Evolutionary conservation across 768 basidiomycete species (phyloP), one percentile per base, ranked within the genome.

Genomic region (Macrocybe gigantea): DNA sequence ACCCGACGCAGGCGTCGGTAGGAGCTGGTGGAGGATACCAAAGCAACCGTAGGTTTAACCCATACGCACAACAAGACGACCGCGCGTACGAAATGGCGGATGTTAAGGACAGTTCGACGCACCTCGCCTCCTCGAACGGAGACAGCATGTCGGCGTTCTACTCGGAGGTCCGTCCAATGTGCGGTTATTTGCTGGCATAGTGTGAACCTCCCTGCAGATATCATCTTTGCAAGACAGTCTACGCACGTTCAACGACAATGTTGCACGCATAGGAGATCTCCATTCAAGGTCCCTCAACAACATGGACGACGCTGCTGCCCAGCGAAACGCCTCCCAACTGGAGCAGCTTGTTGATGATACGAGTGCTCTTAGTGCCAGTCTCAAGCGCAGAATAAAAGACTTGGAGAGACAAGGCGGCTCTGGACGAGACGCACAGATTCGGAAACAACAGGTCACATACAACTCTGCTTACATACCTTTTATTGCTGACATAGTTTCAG

Each of bases 281-380:
- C 89, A 93, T 57, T 82, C 82, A 34, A 80, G 82, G 49, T 82
- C 84, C 13, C 67, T 93, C 45, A 85, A 85, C 61, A 83, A 81
- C 63, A 82, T 81, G 64, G 88, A 90, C 59, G 87, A 89, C 52
- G 70, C 65, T 31, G 75, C 77, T 33, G 71, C 78, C 6, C 77
- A 83, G 58, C 77, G 78, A 45, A 82, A 80, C 55, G 73, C 72
- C 4, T 71, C 75, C 0, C 74, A 85, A 47, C 67, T 92, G 43
- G 83, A 87, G 12, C 80, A 79, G 9, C 76, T 92, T 30, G 75
- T 89, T 6, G 73, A 71, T 32, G 80, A 88, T 47, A 91, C 90
- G 1, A 82, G 88, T 49, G 75, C 78, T 5, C 64, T 91, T 31
- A 86, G 86, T 53, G 67, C 73, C 11, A 74, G 74, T 4, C 70